These are phyloP conservation scores for Flaveria trinervia DNA, from an alignment of 129 eudicot species.

Conservation along the genomic window DNA sequence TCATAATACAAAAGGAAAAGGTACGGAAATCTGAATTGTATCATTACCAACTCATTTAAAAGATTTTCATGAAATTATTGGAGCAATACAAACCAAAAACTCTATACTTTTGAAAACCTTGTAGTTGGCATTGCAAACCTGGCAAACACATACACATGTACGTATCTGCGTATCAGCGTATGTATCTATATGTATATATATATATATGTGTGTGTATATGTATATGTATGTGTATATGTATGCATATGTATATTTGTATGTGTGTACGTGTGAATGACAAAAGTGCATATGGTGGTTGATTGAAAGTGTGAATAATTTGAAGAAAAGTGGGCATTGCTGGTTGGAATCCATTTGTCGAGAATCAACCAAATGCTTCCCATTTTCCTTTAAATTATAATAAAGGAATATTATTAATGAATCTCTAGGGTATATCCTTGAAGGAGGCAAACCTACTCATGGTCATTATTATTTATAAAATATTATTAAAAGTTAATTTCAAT, in stretches of 20 bases:
- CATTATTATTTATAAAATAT: neutral
- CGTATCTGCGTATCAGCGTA: neutral
- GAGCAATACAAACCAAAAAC: conserved; percentile 25
- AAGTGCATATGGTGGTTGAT: conserved; percentile 36
- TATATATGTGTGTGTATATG: neutral
- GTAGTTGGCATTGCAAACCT: conserved; percentile 45
- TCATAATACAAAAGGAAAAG: conserved; percentile 33
- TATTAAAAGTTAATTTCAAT: no score
- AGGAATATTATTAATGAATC: neutral
- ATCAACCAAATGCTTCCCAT: conserved; percentile 33
- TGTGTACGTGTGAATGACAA: conserved; percentile 19
- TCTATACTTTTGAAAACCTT: conserved; percentile 32
- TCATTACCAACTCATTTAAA: conserved; percentile 49
- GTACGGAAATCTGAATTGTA: conserved; percentile 43
- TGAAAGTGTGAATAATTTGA: conserved; percentile 24
- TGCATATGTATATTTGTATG: neutral
- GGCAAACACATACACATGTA: conserved; percentile 13
- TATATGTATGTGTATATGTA: neutral
- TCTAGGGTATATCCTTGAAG: neutral
- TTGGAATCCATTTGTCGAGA: conserved; percentile 37
- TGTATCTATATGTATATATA: neutral
- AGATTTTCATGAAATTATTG: conserved; percentile 35
- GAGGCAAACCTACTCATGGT: neutral
- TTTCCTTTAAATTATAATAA: conserved; percentile 6
- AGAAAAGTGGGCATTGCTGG: conserved; percentile 21